Base-by-base conservation (phyloP, 2,329 filamentous ascomycete species). In the Cladophialophora psammophila region DNA sequence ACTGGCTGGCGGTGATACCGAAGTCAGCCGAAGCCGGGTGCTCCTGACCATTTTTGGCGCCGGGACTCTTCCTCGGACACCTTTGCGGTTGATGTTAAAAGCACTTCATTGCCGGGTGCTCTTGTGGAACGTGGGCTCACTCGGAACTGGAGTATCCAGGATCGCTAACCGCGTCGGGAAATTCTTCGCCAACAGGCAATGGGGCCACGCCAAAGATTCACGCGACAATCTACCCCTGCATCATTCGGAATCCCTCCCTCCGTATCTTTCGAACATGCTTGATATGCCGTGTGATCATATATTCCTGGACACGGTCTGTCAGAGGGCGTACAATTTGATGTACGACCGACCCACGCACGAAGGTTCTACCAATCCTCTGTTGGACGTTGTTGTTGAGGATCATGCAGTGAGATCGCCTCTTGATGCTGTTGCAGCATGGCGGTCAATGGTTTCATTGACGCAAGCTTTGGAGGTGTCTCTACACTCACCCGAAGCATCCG, bases 371-470 rank as follows among this genome's bases (percentile, higher is more conserved):
- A 90, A 92, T 69, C 88, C 90, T 60, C 88, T 91, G 56, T 91
- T 96, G 84, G 91, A 96, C 75, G 85, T 87, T 5, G 92, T 97
- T 0, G 91, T 95, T 2, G 91, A 95, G 66, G 94, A 97, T 74
- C 87, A 88, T 60, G 90, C 93, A 2, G 91, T 97, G 67, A 88
- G 91, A 60, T 95, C 92, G 18, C 92, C 94, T 0, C 86, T 97
- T 71, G 94, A 97, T 78, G 93, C 93, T 12, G 87, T 97, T 60
- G 92, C 94, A 6, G 92, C 94, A 1, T 97, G 94, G 94, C 95
- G 90, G 82, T 96, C 94, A 0, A 92, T 88, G 70, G 84, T 90
- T 63, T 83, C 87, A 12, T 80, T 97, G 42, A 91, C 93, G 73
- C 85, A 86, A 65, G 88, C 88, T 2, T 84, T 97, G 34, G 82